Base-by-base conservation (phyloP, 495 filamentous ascomycete genomes). In the Xylaria longipes region DNA sequence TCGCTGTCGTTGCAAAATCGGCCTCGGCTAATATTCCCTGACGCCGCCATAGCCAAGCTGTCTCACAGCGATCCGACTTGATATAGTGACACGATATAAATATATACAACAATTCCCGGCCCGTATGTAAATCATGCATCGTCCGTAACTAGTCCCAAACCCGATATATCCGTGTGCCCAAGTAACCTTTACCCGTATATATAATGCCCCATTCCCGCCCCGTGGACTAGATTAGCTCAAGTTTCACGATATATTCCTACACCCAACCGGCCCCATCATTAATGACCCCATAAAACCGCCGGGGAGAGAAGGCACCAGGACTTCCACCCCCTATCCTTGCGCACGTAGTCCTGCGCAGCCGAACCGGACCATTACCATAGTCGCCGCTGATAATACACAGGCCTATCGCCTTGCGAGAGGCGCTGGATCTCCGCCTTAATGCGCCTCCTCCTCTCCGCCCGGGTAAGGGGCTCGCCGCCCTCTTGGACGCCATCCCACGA, bases 361-460 rank as follows among this genome's bases (percentile, higher is more conserved):
- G 8, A 39, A 68, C n/a, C 35, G 11, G 17, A n/a, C 33, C 33
- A 25, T 50, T 68, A 88, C 79, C 80, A 85, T 72, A 84, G 72
- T 45, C 85, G 72, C 62, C 85, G 79, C 65, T 84, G 84, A 69
- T 85, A 86, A 48, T 84, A 84, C 12, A 82, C 81, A 29, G 75
- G 79, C 48, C 80, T 70, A 22, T 79, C 75, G 12, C 80, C 81
- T 67, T 82, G 77, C 12, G 84, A 78, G 46, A 83, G 74, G 65
- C 76, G 79, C 70, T 81, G 73, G 15, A 88, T 84, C 71, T 88
- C 83, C 43, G 86, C 85, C 72, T 84, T 85, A 63, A 88, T 88
- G 20, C 78, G 76, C 68, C 75, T 78, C 67, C 86, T 80, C 71
- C 86, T 82, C 73, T 85, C 84, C 1, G 83, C 84, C 67, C 80